Evolutionary conservation across 306 rosid genomes (phyloP).

Genomic region (Trifolium fragiferum): DNA sequence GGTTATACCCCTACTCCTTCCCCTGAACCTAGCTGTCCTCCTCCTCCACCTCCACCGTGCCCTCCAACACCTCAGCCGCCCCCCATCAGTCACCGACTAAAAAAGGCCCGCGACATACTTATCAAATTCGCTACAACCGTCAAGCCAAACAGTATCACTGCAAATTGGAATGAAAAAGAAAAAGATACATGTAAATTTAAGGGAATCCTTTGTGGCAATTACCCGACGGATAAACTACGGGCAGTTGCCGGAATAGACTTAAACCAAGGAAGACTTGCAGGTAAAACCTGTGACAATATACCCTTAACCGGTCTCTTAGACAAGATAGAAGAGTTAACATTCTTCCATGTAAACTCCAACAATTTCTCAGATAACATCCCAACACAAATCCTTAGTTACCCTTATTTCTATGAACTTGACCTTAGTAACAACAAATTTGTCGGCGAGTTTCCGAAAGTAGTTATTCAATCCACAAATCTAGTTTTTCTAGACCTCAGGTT

Average conservation of each 20-base stretch:
- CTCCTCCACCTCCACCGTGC: not conserved
- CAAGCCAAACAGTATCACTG: no score
- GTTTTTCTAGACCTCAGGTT: conserved; percentile 81
- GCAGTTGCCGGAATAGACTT: conserved; percentile 67
- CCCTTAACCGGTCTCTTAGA: conserved; percentile 39
- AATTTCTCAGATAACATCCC: conserved; percentile 52
- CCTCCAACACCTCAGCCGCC: not conserved
- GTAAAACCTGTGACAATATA: not conserved
- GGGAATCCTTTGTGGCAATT: conserved; percentile 36
- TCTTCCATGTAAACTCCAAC: conserved; percentile 84
- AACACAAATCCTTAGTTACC: not conserved
- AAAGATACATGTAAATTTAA: conserved; percentile 23
- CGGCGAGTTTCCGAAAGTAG: conserved; percentile 51
- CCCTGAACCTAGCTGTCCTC: conserved; percentile 28
- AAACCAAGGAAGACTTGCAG: conserved; percentile 40
- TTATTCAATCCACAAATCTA: conserved; percentile 25
- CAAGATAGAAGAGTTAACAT: conserved; percentile 49
- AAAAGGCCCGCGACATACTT: conserved; percentile 34
- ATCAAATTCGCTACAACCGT: not conserved
- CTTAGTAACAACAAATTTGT: conserved; percentile 62
- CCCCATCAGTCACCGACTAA: conserved; percentile 34
- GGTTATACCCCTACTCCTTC: conserved; percentile 44
- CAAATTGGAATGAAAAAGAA: conserved; percentile 24
- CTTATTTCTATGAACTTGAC: conserved; percentile 71
- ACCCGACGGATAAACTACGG: fast-evolving